Conservation (phyloP, 257 asterid genomes). For the Catharanthus roseus region DNA sequence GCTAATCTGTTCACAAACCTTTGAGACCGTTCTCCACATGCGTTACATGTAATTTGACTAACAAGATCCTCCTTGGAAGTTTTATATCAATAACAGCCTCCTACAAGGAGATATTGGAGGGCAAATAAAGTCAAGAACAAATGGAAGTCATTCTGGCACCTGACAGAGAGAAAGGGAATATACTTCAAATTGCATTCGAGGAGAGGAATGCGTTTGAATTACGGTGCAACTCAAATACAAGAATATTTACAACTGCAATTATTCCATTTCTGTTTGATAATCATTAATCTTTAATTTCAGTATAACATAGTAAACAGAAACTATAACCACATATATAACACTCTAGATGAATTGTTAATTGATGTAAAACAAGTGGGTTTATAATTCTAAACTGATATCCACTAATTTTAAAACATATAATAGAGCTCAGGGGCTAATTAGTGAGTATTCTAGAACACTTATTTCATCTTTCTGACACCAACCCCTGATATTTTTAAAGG, state of each 20-base stretch:
- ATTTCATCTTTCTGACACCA: no score
- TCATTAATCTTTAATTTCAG: no score
- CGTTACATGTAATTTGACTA: slow-evolving; percentile 72
- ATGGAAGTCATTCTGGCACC: background rate
- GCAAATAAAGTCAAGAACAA: background rate
- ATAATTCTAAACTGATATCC: no score
- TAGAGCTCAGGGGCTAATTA: no score
- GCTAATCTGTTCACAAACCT: slow-evolving; percentile 79
- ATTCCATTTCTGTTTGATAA: background rate
- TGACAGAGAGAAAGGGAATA: background rate
- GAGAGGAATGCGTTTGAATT: background rate
- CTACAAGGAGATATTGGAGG: slow-evolving; percentile 31
- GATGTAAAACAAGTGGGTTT: no score
- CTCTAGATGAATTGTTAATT: no score
- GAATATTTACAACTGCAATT: background rate
- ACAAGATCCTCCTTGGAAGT: slow-evolving; percentile 82
- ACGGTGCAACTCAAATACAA: background rate
- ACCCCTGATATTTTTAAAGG: background rate
- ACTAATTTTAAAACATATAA: no score
- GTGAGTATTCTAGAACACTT: no score
- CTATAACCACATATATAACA: no score
- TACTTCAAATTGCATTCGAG: background rate
- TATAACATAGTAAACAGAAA: no score
- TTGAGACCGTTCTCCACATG: slow-evolving; percentile 62
- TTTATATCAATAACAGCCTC: slow-evolving; percentile 58